Evolutionary conservation across 106 monocot genomes (phyloP), one percentile per base, ranked within the genome.

Genomic region (Alisma plantagoaquatica): DNA sequence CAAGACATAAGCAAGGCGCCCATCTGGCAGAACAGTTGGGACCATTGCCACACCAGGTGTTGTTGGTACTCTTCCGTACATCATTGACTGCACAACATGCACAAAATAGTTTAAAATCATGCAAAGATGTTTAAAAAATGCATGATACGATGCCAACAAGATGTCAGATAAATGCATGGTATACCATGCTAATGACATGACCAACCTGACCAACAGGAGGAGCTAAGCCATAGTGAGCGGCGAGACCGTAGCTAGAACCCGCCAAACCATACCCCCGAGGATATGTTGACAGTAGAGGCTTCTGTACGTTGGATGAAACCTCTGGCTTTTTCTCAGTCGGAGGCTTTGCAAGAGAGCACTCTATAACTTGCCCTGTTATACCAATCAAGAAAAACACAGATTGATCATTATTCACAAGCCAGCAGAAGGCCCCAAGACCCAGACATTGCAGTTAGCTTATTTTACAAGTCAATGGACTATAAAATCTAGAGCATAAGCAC

Each of bases 301-400:
- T 85, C 10, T 72, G 65, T 41, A 59, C n/a, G 59, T 41, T 63
- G 24, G 70, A 32, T 15, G 42, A 70, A 7, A 62, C 20, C 7
- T 70, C 72, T 31, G 18, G 57, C 67, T 75, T 79, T 59, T 89
- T 98, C 9, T 86, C 92, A 31, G 80, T 47, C 15, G 75, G 98
- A 25, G 98, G 90, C 29, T 98, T 98, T 51, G 90, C 98, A 47
- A 98, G 78, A 4, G 90, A 90, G 62, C 90, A 90, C 29, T 90
- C 82, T 26, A 98, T 70, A 44, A 85, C 65, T 56, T 85, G 78
- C 42, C 96, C 96, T 96, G 14, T 7, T 38, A 38, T 7, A 7
- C 14, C 35, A 38, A 7, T 14, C 35, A 38, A 38, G 35, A 6
- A 38, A 38, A 38, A n/a, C n/a, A n/a, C n/a, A n/a, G n/a, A n/a